phyloP scores from a whole-genome alignment of 169 alveolate genomes.

The Miamiensis avidus region DNA sequence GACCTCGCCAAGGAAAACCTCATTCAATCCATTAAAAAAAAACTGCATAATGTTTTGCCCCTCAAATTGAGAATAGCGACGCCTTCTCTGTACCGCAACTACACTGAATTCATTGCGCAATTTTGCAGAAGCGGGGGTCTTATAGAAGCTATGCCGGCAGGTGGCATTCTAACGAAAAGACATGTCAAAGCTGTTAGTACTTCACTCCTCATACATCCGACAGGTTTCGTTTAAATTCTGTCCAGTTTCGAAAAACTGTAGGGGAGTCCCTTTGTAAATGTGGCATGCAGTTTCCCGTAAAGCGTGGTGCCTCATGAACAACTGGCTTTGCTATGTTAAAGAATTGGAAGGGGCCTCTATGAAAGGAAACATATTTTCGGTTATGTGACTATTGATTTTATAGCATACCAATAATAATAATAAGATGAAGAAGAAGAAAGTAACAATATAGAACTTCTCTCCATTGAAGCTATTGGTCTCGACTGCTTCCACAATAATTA shows the following conservation, averaged over 20 bases:
- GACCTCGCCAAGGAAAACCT: constrained; percentile 57
- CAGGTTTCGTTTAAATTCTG: constrained; percentile 63
- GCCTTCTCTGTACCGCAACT: constrained; percentile 71
- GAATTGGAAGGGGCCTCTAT: constrained; percentile 75
- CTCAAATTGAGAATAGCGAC: constrained; percentile 79
- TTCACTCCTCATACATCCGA: constrained; percentile 79
- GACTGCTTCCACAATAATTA: constrained; percentile 60
- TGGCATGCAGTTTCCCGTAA: constrained; percentile 81
- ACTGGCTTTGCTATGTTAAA: constrained; percentile 57
- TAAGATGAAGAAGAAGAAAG: constrained; percentile 1
- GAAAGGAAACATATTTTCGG: constrained; percentile 85
- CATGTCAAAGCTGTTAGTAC: constrained; percentile 71
- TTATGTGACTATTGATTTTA: constrained; percentile 82
- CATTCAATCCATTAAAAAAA: constrained; percentile 60
- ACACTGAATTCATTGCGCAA: constrained; percentile 76
- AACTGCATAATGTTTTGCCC: constrained; percentile 67
- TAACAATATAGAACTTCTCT: constrained; percentile 59
- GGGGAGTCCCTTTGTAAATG: constrained; percentile 70
- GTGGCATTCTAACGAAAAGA: constrained; percentile 33
- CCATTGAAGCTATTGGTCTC: constrained; percentile 66
- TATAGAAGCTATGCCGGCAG: constrained; percentile 84
- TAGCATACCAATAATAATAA: constrained; percentile 65
- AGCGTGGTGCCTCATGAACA: constrained; percentile 66
- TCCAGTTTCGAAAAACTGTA: constrained; percentile 85
- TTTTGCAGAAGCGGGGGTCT: constrained; percentile 83